Percentiles rank a stretch among this genome's conserved stretches.
Evolutionary conservation across 345 rosid species (phyloP).

Genomic region (Balakata baccata): DNA sequence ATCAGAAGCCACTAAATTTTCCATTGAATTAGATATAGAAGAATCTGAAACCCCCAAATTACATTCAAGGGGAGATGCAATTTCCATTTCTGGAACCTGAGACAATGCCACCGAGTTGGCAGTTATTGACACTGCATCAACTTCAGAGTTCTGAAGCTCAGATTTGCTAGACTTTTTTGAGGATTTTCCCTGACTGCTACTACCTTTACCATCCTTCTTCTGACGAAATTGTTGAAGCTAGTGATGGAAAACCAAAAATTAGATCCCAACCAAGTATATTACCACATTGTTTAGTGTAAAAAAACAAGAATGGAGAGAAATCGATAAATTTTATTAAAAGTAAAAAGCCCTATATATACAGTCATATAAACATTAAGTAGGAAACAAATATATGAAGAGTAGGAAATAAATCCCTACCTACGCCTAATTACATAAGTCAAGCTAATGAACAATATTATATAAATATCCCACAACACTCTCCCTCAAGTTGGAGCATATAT

Average conservation of each 20-base stretch:
- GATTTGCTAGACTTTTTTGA: slow-evolving; percentile 57
- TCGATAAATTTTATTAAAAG: too few relatives aligned
- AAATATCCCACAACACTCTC: too few relatives aligned
- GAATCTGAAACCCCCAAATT: slow-evolving; percentile 29
- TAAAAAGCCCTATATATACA: too few relatives aligned
- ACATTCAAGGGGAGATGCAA: slow-evolving; percentile 26
- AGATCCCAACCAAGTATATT: slow-evolving; percentile 8
- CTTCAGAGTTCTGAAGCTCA: slow-evolving; percentile 52
- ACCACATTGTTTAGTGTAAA: background rate
- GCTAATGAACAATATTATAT: too few relatives aligned
- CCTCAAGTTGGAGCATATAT: too few relatives aligned
- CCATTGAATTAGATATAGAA: slow-evolving; percentile 29
- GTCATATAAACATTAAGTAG: too few relatives aligned
- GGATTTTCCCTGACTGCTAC: slow-evolving; percentile 69
- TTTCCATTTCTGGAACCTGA: slow-evolving; percentile 40
- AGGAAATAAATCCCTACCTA: too few relatives aligned
- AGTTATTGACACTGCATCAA: slow-evolving; percentile 34
- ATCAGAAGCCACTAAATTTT: slow-evolving; percentile 30
- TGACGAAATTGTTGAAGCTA: slow-evolving; percentile 98
- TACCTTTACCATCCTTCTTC: slow-evolving; percentile 76
- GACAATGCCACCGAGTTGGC: slow-evolving; percentile 23
- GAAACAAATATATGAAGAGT: too few relatives aligned
- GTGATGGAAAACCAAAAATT: slow-evolving; percentile 13
- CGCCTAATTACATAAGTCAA: too few relatives aligned
- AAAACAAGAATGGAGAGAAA: too few relatives aligned